Percentiles rank a stretch among this genome's conserved stretches.
phyloP scores from a whole-genome alignment of 192 early-diverging fungal species.

The Entomortierella parvispora region DNA sequence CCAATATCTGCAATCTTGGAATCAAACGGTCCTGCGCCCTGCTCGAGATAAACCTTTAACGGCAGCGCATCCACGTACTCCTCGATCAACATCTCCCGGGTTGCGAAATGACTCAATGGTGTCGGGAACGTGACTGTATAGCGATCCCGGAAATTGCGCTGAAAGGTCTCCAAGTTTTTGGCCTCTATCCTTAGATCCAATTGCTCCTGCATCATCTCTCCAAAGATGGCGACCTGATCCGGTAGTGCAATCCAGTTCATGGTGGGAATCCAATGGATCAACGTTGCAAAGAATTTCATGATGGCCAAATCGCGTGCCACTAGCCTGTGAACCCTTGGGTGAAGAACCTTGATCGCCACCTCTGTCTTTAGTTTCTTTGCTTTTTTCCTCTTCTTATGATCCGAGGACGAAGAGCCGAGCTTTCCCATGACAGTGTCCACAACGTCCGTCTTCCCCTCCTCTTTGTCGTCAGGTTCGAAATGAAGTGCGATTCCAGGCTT shows the following conservation, averaged over 20 bases:
- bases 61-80: slow-evolving; percentile 84
- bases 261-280: slow-evolving; percentile 78
- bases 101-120: slow-evolving; percentile 63
- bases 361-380: slow-evolving; percentile 52
- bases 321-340: slow-evolving; percentile 76
- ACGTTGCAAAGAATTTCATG: slow-evolving; percentile 73
- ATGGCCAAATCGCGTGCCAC: slow-evolving; percentile 88
- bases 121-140: slow-evolving; percentile 73
- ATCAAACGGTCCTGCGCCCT: slow-evolving; percentile 75
- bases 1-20: slow-evolving; percentile 83
- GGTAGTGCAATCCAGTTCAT: slow-evolving; percentile 89
- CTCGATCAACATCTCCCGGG: slow-evolving; percentile 83
- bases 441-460: slow-evolving; percentile 21
- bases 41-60: slow-evolving; percentile 75
- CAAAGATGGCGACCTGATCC: slow-evolving; percentile 91
- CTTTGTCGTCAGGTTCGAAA: slow-evolving; percentile 32
- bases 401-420: slow-evolving; percentile 8
- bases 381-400: slow-evolving; percentile 16
- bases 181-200: slow-evolving; percentile 87
- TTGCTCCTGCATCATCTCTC: slow-evolving; percentile 91
- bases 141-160: slow-evolving; percentile 63
- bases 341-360: slow-evolving; percentile 92
- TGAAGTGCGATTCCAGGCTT: slow-evolving; percentile 50
- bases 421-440: slow-evolving; percentile 30
- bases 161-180: slow-evolving; percentile 72